Evolutionary conservation across 2,329 filamentous ascomycete species (phyloP).

Genomic region (Talaromyces marneffei): DNA sequence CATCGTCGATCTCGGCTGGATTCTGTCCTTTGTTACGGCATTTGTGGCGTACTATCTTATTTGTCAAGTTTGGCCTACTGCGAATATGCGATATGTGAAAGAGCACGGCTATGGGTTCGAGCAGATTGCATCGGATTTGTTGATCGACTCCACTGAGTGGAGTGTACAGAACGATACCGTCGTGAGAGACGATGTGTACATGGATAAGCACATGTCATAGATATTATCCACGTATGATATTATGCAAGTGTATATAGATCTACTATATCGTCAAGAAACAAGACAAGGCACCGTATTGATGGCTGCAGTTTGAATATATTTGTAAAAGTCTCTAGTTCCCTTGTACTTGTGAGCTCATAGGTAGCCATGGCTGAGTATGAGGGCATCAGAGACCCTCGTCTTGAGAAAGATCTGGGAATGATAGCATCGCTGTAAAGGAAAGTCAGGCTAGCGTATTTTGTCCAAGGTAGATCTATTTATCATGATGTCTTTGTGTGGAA

Average conservation of each 20-base stretch:
- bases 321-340: not conserved
- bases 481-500: not conserved
- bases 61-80: slow-evolving; percentile 36
- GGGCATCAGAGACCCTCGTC: too few species aligned
- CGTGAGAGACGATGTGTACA: slow-evolving; percentile 2
- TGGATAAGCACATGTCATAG: slow-evolving; percentile 9
- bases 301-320: not conserved
- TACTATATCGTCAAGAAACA: not conserved
- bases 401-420: too few species aligned
- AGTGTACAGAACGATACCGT: not conserved
- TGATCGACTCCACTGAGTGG: not conserved
- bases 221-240: not conserved
- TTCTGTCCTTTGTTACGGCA: slow-evolving; percentile 29
- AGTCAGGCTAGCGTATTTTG: too few species aligned
- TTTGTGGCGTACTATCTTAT: slow-evolving; percentile 31
- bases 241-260: not conserved
- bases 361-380: not conserved
- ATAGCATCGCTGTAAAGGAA: too few species aligned
- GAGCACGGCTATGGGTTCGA: slow-evolving; percentile 26
- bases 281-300: not conserved
- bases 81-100: slow-evolving; percentile 31
- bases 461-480: too few species aligned
- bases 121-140: not conserved
- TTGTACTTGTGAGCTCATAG: not conserved
- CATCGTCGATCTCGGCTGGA: slow-evolving; percentile 32